These are phyloP conservation scores for Fusarium pseudoanthophilum DNA, from an alignment of 2,329 filamentous ascomycete species.

Conservation along the genomic window DNA sequence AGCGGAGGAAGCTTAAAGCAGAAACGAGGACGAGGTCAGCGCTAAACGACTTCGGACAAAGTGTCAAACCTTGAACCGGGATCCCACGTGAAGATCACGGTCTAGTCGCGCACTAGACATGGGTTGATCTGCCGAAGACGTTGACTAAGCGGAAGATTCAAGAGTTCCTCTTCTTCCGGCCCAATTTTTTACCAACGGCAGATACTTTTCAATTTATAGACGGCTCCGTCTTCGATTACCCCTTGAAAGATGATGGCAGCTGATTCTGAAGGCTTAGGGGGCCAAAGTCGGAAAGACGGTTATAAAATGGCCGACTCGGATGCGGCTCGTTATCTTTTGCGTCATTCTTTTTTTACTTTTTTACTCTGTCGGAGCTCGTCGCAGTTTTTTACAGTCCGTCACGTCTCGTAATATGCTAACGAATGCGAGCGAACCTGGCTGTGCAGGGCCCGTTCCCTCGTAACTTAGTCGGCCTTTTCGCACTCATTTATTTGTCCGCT, in stretches of 20 bases:
- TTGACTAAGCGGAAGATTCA: constrained; percentile 6
- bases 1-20: neutral
- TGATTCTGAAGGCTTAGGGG: neutral
- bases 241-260: neutral
- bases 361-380: neutral
- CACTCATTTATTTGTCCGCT: neutral
- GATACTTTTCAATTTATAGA: neutral
- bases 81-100: neutral
- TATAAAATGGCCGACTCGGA: neutral
- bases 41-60: neutral
- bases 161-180: neutral
- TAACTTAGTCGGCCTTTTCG: neutral
- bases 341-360: neutral
- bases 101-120: neutral
- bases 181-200: constrained; percentile 4
- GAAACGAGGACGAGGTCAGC: neutral
- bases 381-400: neutral
- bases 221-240: neutral
- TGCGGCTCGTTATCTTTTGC: neutral
- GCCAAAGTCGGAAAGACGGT: neutral
- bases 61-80: neutral
- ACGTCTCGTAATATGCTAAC: neutral
- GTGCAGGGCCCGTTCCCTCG: neutral
- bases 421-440: neutral
- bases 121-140: accelerated